Conservation (phyloP, 768 basidiomycete genomes). For the Coprinopsis strossmayeri region DNA sequence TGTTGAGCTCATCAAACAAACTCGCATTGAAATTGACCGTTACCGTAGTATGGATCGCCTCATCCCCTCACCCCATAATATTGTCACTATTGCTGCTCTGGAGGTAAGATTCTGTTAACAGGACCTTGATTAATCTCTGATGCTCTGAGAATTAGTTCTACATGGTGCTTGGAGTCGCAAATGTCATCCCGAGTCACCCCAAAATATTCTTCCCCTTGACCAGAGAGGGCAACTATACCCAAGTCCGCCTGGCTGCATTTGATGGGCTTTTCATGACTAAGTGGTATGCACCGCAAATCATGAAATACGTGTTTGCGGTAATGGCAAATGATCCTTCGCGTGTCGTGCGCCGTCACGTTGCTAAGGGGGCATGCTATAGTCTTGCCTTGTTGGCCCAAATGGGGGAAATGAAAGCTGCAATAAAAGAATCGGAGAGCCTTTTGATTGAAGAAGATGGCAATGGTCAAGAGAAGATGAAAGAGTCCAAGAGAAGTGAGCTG, state of each 20-base stretch:
- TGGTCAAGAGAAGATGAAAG: constrained; percentile 60
- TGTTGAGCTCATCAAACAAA: constrained; percentile 62
- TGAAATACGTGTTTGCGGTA: constrained; percentile 83
- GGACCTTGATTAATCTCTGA: neutral
- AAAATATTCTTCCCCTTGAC: constrained; percentile 83
- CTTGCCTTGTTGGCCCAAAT: constrained; percentile 80
- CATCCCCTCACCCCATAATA: constrained; percentile 91
- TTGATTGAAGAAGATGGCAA: constrained; percentile 86
- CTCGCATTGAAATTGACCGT: constrained; percentile 77
- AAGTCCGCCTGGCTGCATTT: constrained; percentile 89
- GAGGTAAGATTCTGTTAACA: constrained; percentile 50
- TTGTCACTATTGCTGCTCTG: constrained; percentile 84
- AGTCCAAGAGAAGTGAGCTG: constrained; percentile 75
- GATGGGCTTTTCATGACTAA: constrained; percentile 88
- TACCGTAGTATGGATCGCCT: constrained; percentile 94
- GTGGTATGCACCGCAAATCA: constrained; percentile 79
- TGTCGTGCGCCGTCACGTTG: constrained; percentile 78
- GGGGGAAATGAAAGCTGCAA: constrained; percentile 78
- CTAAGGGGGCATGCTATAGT: constrained; percentile 79
- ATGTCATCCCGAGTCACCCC: constrained; percentile 71
- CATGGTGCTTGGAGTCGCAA: constrained; percentile 68
- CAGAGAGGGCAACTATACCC: constrained; percentile 88
- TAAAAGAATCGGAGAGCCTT: constrained; percentile 70
- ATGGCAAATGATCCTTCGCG: constrained; percentile 83
- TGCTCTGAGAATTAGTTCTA: constrained; percentile 52